Evolutionary conservation across 176 grass and related monocot species (phyloP), one percentile per base, ranked within the genome.

Genomic region (Hordeum vulgare): DNA sequence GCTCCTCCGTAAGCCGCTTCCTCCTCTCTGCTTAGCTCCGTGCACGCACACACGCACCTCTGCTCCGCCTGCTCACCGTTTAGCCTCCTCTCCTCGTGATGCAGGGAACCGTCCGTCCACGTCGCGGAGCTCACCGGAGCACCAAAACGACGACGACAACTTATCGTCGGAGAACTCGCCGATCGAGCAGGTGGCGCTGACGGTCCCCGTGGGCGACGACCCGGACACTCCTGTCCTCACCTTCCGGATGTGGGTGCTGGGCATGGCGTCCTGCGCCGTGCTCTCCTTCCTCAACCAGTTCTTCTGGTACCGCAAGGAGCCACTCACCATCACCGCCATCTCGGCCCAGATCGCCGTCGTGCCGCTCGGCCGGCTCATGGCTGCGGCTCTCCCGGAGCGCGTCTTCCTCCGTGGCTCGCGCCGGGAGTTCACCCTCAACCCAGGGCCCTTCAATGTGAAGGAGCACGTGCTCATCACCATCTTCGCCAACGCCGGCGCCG

Each of bases 221-320:
- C 90, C 90, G 5, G 29, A 45, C 37, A 82, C 72, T 3, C 95
- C 92, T 15, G 92, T 86, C 25, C 86, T 97, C 40, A 97, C 92
- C 10, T 94, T 97, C 74, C 92, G 95, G 59, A 91, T 97, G 95
- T 97, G 90, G 95, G 92, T 97, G 9, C 86, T 97, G 4, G 95
- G 95, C 18, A 89, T 82, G 56, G 73, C 65, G 3, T 97, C 95
- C n/a, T 97, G 92, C 75, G 63, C 34, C 51, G 51, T 93, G 87
- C 92, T 97, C 14, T 94, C 95, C 11, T 94, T 97, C 88, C 84
- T 94, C 28, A 97, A 97, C 90, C 88, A 93, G 79, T 97, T 97
- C 86, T 97, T 97, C 92, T 90, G 88, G 95, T 97, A 97, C 88
- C 83, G 92, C 28, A 94, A 94, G 82, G 95, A 97, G 90, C 95